A percentile compares a stretch with the other conserved stretches of the same genome.
phyloP scores from a whole-genome alignment of 495 filamentous ascomycete genomes.

The Trypethelium eluteriae region DNA sequence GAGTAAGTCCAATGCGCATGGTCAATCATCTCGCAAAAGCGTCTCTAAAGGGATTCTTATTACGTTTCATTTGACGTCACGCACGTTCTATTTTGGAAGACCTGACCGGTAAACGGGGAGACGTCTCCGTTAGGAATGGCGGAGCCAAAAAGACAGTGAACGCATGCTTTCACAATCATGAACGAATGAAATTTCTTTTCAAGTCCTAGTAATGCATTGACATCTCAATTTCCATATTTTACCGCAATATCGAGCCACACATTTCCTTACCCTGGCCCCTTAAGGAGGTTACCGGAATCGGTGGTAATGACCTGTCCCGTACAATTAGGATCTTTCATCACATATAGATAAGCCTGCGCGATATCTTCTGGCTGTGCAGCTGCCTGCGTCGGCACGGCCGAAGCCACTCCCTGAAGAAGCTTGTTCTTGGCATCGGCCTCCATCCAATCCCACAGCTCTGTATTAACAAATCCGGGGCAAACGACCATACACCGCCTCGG shows the following conservation, averaged over 20 bases:
- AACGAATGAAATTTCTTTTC: no score
- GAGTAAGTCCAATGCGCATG: no score
- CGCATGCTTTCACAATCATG: no score
- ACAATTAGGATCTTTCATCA: conserved; percentile 52
- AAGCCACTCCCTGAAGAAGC: conserved; percentile 28
- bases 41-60: no score
- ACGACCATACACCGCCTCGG: conserved; percentile 57
- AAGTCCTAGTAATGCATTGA: no score
- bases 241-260: neutral
- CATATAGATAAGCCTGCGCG: conserved; percentile 57
- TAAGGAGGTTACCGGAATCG: conserved; percentile 3
- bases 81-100: neutral
- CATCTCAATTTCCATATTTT: neutral
- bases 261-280: neutral
- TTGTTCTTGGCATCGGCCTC: conserved; percentile 27
- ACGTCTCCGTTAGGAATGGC: neutral
- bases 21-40: no score
- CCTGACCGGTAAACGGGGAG: neutral
- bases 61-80: no score
- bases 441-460: conserved; percentile 41
- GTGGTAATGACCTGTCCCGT: conserved; percentile 38
- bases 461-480: conserved; percentile 48
- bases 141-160: neutral
- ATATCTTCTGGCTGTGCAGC: conserved; percentile 49
- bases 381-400: conserved; percentile 38